These are phyloP conservation scores for Debaryomycetaceae sp. DNA, from an alignment of 1,139 yeast genomes.

Conservation along the genomic window DNA sequence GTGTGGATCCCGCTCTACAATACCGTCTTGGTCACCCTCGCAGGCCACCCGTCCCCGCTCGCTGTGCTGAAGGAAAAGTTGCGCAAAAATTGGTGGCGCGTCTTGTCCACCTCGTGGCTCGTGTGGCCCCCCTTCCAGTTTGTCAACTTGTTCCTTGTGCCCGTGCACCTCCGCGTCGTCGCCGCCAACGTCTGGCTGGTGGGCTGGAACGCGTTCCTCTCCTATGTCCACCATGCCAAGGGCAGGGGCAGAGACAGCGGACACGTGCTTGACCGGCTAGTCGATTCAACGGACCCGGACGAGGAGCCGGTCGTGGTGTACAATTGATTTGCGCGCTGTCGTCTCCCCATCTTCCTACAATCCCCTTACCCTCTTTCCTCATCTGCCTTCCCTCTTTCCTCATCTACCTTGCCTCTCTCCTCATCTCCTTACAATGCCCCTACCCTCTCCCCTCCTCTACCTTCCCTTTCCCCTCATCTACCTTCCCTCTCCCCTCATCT, in stretches of 20 bases:
- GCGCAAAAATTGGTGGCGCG: constrained; percentile 32
- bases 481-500: not conserved
- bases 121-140: constrained; percentile 37
- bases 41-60: constrained; percentile 27
- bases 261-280: constrained; percentile 24
- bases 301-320: constrained; percentile 21
- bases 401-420: too few species aligned
- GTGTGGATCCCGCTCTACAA: constrained; percentile 39
- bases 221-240: constrained; percentile 31
- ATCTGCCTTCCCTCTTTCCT: too few species aligned
- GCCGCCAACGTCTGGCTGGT: constrained; percentile 31
- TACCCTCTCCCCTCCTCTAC: not conserved
- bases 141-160: constrained; percentile 26
- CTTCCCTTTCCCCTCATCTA: not conserved
- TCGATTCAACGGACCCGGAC: constrained; percentile 27
- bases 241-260: constrained; percentile 37
- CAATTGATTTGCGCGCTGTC: too few species aligned
- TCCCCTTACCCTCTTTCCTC: too few species aligned
- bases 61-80: constrained; percentile 23
- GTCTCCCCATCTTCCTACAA: too few species aligned
- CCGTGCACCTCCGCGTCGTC: constrained; percentile 31
- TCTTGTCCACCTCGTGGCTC: constrained; percentile 30
- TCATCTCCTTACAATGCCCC: not conserved
- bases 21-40: constrained; percentile 27
- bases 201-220: constrained; percentile 37